phyloP scores from a whole-genome alignment of 192 early-diverging fungal genomes.

The Paraglomus brasilianum region DNA sequence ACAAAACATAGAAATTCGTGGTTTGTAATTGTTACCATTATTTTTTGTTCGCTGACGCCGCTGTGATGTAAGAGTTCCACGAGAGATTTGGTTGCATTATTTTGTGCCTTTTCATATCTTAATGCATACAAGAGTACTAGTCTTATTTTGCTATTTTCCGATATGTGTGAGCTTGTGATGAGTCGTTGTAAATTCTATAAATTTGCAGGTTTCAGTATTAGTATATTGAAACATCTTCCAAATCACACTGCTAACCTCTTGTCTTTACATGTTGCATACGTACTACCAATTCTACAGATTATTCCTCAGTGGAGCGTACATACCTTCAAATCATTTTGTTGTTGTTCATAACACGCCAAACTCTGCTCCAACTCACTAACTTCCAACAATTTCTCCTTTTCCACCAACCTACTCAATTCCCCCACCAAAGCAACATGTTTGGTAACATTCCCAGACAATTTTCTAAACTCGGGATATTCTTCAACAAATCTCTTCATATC shows the following conservation, averaged over 20 bases:
- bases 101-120: constrained; percentile 83
- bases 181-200: constrained; percentile 65
- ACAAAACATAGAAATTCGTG: not conserved
- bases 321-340: constrained; percentile 81
- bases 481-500: constrained; percentile 99
- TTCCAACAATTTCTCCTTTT: constrained; percentile 71
- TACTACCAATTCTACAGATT: not conserved
- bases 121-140: constrained; percentile 86
- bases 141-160: constrained; percentile 73
- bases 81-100: constrained; percentile 69
- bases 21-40: constrained; percentile 65
- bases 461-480: constrained; percentile 97
- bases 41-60: constrained; percentile 72
- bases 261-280: not conserved
- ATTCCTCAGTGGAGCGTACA: not conserved
- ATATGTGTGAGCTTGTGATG: constrained; percentile 64
- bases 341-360: constrained; percentile 85
- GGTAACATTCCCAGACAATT: constrained; percentile 93
- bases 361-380: constrained; percentile 94
- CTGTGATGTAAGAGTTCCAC: constrained; percentile 68
- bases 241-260: not conserved
- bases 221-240: not conserved
- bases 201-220: not conserved
- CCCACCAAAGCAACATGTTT: constrained; percentile 98
- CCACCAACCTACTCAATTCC: constrained; percentile 87